Evolutionary conservation across 2,329 filamentous ascomycete genomes (phyloP).

Genomic region (Talaromyces sp.): DNA sequence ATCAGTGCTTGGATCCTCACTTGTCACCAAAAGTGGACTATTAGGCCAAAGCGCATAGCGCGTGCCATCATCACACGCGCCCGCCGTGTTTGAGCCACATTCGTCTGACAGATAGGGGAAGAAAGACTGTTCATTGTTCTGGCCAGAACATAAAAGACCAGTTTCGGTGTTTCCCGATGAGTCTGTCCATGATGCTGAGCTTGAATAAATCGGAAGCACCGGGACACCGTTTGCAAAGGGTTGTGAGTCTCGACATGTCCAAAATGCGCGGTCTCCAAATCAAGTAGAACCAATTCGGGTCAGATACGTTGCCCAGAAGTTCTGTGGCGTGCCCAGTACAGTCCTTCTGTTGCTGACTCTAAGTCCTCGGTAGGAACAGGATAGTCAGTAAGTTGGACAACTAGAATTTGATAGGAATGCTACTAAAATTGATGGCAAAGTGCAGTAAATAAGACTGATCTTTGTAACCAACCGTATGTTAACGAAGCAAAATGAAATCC

Average conservation of each 20-base stretch:
- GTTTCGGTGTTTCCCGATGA: constrained; percentile 10
- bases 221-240: constrained; percentile 12
- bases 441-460: too few relatives aligned
- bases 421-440: too few relatives aligned
- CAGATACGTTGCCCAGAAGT: constrained; percentile 15
- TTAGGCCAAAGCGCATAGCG: constrained; percentile 25
- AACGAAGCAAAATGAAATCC: too few relatives aligned
- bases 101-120: constrained; percentile 10
- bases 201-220: constrained; percentile 12
- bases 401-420: too few relatives aligned
- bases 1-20: constrained; percentile 14
- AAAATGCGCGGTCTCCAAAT: constrained; percentile 14
- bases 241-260: constrained; percentile 17
- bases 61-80: constrained; percentile 13
- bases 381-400: too few relatives aligned
- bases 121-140: constrained; percentile 16
- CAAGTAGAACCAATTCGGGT: constrained; percentile 13
- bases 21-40: constrained; percentile 20
- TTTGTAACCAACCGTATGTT: too few relatives aligned
- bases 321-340: constrained; percentile 12
- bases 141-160: constrained; percentile 10
- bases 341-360: too few relatives aligned
- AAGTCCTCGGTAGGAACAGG: too few relatives aligned
- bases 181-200: constrained; percentile 17
- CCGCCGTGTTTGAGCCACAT: constrained; percentile 15